Conservation (phyloP, 306 rosid genomes). For the Cucurbita moschata region DNA sequence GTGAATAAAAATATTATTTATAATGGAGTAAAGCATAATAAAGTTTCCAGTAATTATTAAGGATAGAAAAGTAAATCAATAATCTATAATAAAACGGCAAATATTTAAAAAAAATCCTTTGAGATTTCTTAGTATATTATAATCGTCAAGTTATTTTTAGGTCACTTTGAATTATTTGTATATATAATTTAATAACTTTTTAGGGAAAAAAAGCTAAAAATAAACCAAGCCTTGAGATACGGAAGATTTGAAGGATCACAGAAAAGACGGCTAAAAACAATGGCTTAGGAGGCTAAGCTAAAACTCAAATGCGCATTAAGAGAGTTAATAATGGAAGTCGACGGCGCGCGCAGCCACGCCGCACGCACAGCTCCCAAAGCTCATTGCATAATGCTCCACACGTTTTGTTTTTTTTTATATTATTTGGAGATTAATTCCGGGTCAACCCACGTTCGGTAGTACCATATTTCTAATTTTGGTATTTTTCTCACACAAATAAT, state of each 20-base stretch:
- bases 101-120: no score
- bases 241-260: not conserved
- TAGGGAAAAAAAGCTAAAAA: not conserved
- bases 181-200: not conserved
- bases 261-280: not conserved
- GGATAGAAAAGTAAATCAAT: no score
- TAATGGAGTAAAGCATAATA: not conserved
- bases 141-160: no score
- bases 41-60: no score
- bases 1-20: no score
- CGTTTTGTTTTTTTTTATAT: not conserved
- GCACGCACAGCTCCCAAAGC: not conserved
- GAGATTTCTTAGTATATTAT: no score
- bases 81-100: no score
- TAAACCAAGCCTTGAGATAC: not conserved
- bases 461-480: not conserved
- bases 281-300: not conserved
- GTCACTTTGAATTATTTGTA: not conserved
- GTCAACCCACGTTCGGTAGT: not conserved
- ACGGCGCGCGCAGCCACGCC: not conserved
- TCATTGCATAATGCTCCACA: not conserved
- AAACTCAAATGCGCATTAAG: not conserved
- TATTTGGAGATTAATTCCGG: not conserved
- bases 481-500: not conserved
- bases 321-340: not conserved